Base-by-base conservation (phyloP, 805 yeast genomes). In the Candida xiaguanensis region DNA sequence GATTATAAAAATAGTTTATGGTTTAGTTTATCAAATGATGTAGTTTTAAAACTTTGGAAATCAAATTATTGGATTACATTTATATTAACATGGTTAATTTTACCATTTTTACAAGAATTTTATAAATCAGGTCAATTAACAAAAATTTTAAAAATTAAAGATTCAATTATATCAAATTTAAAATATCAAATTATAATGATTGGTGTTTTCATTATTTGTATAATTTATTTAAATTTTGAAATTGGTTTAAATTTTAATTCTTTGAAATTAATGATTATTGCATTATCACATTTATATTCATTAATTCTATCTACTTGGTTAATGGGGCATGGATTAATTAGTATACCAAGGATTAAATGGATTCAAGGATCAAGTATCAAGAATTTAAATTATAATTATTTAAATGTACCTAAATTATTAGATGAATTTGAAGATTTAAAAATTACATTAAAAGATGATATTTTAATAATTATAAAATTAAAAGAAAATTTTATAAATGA, bases 51-150 rank as follows among this genome's bases (percentile, higher is more conserved):
- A 4, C 52, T 83, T 28, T 87, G 95, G 95, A 74, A 83, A 49
- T 51, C 77, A 34, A 79, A 82, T 38, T 87, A 87, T 58, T 87
- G 95, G 95, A 61, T 76, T 8, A 84, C 95, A 0, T 87, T 86
- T 50, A 52, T 70, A n/a, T 61, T 86, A 39, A 87, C 95, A 30
- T 87, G 95, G 95, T 61, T 77, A 5, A 46, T 85, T 1, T 58
- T 87, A 35, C 95, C 95, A 0, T 61, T 82, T 24, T 63, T 84
- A 18, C 93, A 86, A 55, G 82, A 80, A 48, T 87, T 75, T 65
- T 81, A 78, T 48, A 75, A 78, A 36, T 80, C 87, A 2, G 95
- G 95, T 8, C 74, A 80, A 53, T 75, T 70, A 51, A 74, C 73
- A 29, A 67, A 67, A 5, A 42, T 56, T 5, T 61, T 62, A 13